These are phyloP conservation scores for Amaranthus hypochondriacus DNA, from an alignment of 148 eudicot genomes.

Conservation along the genomic window DNA sequence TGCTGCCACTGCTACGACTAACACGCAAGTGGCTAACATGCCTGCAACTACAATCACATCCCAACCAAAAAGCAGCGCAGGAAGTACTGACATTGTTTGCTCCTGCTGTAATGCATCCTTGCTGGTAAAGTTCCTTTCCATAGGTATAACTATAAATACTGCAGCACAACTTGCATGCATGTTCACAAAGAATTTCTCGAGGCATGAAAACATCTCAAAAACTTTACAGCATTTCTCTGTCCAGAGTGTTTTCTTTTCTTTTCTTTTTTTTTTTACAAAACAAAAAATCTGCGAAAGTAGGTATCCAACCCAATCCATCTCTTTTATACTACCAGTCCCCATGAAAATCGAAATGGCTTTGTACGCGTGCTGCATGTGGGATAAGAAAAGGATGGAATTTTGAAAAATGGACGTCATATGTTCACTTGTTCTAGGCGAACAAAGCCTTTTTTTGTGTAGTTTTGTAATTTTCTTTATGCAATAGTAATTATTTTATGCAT, in stretches of 20 bases:
- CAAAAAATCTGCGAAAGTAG: too few species aligned
- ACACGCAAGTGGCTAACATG: conserved; percentile 24
- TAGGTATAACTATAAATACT: conserved; percentile 84
- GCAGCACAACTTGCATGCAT: conserved; percentile 92
- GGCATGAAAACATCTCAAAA: conserved; percentile 30
- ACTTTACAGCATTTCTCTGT: not conserved
- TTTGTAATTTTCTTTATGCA: too few species aligned
- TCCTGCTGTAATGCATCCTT: conserved; percentile 72
- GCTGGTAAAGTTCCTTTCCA: conserved; percentile 90
- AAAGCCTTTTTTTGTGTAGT: too few species aligned
- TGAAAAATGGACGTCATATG: too few species aligned
- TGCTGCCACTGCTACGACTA: conserved; percentile 38
- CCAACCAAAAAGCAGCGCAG: conserved; percentile 25
- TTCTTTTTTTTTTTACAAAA: not conserved
- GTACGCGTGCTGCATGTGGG: too few species aligned
- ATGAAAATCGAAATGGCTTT: too few species aligned
- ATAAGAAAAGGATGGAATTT: too few species aligned
- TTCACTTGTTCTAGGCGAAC: too few species aligned
- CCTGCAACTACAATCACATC: conserved; percentile 28
- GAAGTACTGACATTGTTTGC: conserved; percentile 38
- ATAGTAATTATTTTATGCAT: too few species aligned
- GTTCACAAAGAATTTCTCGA: conserved; percentile 81
- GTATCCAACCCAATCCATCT: too few species aligned
- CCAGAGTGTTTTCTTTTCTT: not conserved
- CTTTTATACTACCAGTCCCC: too few species aligned